These are phyloP conservation scores for Atractiella rhizophila DNA, from an alignment of 768 basidiomycete species.

Conservation along the genomic window DNA sequence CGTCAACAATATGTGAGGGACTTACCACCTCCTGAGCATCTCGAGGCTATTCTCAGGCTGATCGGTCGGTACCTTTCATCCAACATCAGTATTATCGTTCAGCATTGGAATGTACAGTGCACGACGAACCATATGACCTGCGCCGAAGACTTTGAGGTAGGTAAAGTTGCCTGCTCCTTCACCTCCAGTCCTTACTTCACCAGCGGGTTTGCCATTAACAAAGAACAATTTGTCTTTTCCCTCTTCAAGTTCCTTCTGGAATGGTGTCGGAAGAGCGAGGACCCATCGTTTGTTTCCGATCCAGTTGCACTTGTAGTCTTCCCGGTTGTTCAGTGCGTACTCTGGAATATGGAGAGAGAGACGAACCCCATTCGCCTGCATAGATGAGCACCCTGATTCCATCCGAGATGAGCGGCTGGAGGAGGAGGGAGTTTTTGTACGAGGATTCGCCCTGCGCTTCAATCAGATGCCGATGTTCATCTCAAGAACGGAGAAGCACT, in stretches of 20 bases:
- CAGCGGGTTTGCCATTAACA: slow-evolving; percentile 33
- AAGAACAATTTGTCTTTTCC: slow-evolving; percentile 29
- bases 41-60: slow-evolving; percentile 65
- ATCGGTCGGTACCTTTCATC: slow-evolving; percentile 66
- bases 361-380: slow-evolving; percentile 28
- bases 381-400: slow-evolving; percentile 70
- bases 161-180: slow-evolving; percentile 26
- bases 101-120: too few species aligned
- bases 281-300: slow-evolving; percentile 3
- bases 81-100: slow-evolving; percentile 18
- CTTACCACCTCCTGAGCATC: slow-evolving; percentile 26
- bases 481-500: too few species aligned
- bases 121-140: too few species aligned
- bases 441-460: slow-evolving; percentile 77
- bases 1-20: too few species aligned
- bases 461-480: too few species aligned
- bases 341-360: neutral
- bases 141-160: slow-evolving; percentile 48
- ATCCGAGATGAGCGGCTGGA: slow-evolving; percentile 55
- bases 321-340: neutral
- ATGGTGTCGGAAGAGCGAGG: slow-evolving; percentile 1
- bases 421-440: slow-evolving; percentile 51
- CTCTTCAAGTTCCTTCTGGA: slow-evolving; percentile 36
- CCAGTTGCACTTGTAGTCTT: neutral
- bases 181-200: slow-evolving; percentile 27